phyloP scores from a whole-genome alignment of 495 filamentous ascomycete genomes.

The Neurospora cerealis region DNA sequence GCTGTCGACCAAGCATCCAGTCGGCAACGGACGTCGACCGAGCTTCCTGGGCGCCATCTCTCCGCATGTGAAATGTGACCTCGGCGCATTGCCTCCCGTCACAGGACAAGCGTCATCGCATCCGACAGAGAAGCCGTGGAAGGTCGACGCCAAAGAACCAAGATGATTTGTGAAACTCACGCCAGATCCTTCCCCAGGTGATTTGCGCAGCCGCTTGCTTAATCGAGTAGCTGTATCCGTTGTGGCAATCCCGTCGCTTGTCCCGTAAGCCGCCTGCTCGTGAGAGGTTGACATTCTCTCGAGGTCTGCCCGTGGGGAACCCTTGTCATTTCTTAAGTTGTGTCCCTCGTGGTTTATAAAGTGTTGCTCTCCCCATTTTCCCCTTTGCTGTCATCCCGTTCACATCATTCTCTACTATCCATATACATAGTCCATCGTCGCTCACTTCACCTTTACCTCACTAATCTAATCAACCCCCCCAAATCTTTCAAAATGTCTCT shows the following conservation, averaged over 20 bases:
- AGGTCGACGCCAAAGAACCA: not conserved
- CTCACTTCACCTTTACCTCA: not conserved
- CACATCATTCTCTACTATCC: not conserved
- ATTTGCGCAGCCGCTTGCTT: not conserved
- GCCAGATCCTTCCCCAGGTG: not conserved
- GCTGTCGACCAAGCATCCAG: not conserved
- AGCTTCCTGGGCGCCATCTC: not conserved
- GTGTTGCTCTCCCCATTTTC: not conserved
- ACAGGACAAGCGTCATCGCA: not conserved
- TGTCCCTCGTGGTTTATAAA: not conserved
- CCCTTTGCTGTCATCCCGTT: not conserved
- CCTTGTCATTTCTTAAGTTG: not conserved
- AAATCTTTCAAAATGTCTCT: conserved; percentile 57
- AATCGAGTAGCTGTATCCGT: not conserved
- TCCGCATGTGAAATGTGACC: not conserved
- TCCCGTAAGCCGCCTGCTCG: not conserved
- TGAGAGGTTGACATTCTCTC: not conserved
- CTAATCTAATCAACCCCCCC: not conserved
- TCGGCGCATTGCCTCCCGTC: not conserved
- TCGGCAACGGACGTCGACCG: not conserved
- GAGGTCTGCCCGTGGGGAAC: not conserved
- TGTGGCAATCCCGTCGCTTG: not conserved
- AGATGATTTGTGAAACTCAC: not conserved
- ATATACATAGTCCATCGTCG: not conserved
- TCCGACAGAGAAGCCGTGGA: not conserved